Conservation (phyloP, 108 stramenopile genomes). For the Skeletonema grethae region DNA sequence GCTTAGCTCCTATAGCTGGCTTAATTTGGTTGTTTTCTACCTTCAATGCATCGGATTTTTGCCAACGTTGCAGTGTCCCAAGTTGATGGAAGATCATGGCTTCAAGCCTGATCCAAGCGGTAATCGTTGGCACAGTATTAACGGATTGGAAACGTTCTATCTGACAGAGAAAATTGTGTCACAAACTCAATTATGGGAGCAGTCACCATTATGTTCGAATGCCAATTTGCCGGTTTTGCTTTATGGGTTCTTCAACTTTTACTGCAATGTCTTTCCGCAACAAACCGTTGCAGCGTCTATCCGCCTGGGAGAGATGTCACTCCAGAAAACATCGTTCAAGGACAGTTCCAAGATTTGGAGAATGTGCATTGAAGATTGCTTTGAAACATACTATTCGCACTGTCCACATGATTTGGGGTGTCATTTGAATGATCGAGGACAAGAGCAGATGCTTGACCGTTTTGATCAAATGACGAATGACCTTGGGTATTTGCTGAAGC, state of each 20-base stretch:
- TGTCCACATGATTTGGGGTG: conserved; percentile 78
- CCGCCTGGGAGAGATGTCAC: conserved; percentile 43
- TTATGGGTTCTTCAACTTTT: conserved; percentile 83
- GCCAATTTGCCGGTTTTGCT: conserved; percentile 53
- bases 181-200: conserved; percentile 43
- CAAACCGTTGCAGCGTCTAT: conserved; percentile 57
- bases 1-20: conserved; percentile 79
- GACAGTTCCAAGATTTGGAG: conserved; percentile 50
- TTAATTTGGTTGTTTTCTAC: conserved; percentile 81
- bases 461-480: conserved; percentile 12
- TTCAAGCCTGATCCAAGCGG: conserved; percentile 38
- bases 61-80: conserved; percentile 66
- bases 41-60: conserved; percentile 74
- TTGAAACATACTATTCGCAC: conserved; percentile 81
- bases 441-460: conserved; percentile 35
- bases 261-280: conserved; percentile 55
- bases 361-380: conserved; percentile 82
- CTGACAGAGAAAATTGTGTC: conserved; percentile 50
- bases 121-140: conserved; percentile 68
- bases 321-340: conserved; percentile 60
- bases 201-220: conserved; percentile 19
- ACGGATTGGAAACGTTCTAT: conserved; percentile 65
- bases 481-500: conserved; percentile 6
- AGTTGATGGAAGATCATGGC: conserved; percentile 52
- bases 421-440: conserved; percentile 56